Conservation (phyloP, 108 stramenopile species). For the Tribonema minus region DNA sequence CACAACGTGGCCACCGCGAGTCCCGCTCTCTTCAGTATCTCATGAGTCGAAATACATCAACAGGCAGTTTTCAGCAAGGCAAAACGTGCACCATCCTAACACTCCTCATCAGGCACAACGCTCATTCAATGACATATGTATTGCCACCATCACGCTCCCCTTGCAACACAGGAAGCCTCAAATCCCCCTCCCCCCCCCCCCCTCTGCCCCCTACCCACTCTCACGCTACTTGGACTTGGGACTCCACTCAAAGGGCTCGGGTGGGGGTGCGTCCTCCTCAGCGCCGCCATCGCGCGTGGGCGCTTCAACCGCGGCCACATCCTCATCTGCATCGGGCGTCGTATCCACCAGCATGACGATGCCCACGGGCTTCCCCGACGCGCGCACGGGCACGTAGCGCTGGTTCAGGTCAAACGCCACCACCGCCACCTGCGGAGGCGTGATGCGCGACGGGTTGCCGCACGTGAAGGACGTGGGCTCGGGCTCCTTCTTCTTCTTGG, state of each 20-base stretch:
- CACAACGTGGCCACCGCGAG: too few relatives aligned
- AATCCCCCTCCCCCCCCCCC: too few relatives aligned
- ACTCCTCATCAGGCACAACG: too few relatives aligned
- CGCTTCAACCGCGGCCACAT: slow-evolving; percentile 54
- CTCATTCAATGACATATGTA: too few relatives aligned
- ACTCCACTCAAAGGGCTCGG: slow-evolving; percentile 58
- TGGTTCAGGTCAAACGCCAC: slow-evolving; percentile 40
- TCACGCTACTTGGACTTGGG: too few relatives aligned
- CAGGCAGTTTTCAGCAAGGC: too few relatives aligned
- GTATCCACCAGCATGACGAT: slow-evolving; percentile 56
- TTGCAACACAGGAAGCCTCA: too few relatives aligned
- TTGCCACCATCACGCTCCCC: too few relatives aligned
- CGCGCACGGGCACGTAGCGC: slow-evolving; percentile 40
- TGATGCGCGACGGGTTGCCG: slow-evolving; percentile 56
- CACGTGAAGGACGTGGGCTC: slow-evolving; percentile 51
- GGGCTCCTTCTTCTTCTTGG: slow-evolving; percentile 54
- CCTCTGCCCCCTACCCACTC: too few relatives aligned
- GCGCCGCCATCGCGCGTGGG: slow-evolving; percentile 36
- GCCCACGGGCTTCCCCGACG: slow-evolving; percentile 42
- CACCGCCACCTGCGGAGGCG: slow-evolving; percentile 47
- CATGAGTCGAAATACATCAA: too few relatives aligned
- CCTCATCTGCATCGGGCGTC: slow-evolving; percentile 52
- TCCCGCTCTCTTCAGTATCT: too few relatives aligned
- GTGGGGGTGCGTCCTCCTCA: slow-evolving; percentile 55
- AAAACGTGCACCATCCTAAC: too few relatives aligned